Base-by-base conservation (phyloP, 208 protist genomes). In the Crithidia bombi region DNA sequence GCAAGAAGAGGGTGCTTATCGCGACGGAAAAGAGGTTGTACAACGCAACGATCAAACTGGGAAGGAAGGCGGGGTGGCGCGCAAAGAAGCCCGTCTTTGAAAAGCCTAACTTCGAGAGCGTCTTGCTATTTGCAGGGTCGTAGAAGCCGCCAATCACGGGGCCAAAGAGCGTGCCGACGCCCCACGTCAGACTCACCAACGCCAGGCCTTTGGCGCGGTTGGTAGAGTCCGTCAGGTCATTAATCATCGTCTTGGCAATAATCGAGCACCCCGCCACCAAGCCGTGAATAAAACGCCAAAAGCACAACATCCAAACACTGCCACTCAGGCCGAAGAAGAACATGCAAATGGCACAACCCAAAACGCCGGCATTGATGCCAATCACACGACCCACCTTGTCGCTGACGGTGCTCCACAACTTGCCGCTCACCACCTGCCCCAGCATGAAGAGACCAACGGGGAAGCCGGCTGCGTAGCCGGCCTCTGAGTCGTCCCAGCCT, bases 171-270 rank as follows among this genome's bases (percentile, higher is more conserved):
- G 81, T 86, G n/a, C 90, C 90, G 0, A 90, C 57, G 23, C 87
- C 83, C 86, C 86, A 95, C 3, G 84, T 87, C 63, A 99, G 97
- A 67, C 95, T 98, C 36, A 99, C 96, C 50, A 99, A 97, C 32
- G 98, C 97, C 61, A 99, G 99, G 43, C 98, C 97, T 56, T 87
- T 83, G 11, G 89, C 82, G 46, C 90, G 75, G 44, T 86, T 92
- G 1, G 87, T 89, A 33, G 70, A 67, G 65, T 95, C 90, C 1
- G 90, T 95, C 35, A 95, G 71, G 61, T 95, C 90, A 43, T 83
- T 80, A 50, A 95, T 92, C 63, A 95, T 83, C 28, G 87, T 90
- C 58, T 95, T 95, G 47, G 90, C 83, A 50, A 86, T 78, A 36
- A 95, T 80, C 1, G 80, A 79, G 71, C 78, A 89, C 12, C 90